phyloP scores from a whole-genome alignment of 2,329 filamentous ascomycete genomes.

The Penicillium italicum region DNA sequence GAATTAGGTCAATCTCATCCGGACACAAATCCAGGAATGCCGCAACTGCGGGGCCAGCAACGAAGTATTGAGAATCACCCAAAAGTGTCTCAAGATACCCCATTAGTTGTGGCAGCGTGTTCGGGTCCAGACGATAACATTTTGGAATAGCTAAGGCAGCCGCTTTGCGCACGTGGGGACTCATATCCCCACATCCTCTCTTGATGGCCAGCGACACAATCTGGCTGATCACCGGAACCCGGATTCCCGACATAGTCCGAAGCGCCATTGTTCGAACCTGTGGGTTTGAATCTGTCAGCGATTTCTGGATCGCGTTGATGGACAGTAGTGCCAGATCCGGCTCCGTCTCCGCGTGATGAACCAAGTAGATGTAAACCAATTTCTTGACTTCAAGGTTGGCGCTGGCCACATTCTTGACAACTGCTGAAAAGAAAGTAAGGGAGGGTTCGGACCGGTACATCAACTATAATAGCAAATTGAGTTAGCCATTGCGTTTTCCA shows the following conservation, averaged over 20 bases:
- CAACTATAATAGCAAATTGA: conserved; percentile 59
- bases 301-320: conserved; percentile 99
- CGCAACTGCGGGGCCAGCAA: conserved; percentile 87
- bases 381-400: conserved; percentile 95
- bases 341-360: conserved; percentile 93
- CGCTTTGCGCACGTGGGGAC: conserved; percentile 84
- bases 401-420: conserved; percentile 96
- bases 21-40: conserved; percentile 89
- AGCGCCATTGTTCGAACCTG: conserved; percentile 87
- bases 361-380: conserved; percentile 95
- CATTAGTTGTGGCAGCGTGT: conserved; percentile 75
- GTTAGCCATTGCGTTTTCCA: conserved; percentile 14
- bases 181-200: conserved; percentile 90
- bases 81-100: conserved; percentile 76
- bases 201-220: conserved; percentile 96
- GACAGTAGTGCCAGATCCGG: conserved; percentile 92
- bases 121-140: conserved; percentile 86
- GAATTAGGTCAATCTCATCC: conserved; percentile 79
- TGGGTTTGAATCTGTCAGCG: conserved; percentile 85
- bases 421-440: conserved; percentile 89
- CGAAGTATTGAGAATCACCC: conserved; percentile 90
- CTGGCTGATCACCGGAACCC: conserved; percentile 96
- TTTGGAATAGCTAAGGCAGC: conserved; percentile 93
- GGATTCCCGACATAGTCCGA: conserved; percentile 94
- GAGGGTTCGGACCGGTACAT: conserved; percentile 90